Conservation (phyloP, 208 protist species). For the Wallacemonas sp. region DNA sequence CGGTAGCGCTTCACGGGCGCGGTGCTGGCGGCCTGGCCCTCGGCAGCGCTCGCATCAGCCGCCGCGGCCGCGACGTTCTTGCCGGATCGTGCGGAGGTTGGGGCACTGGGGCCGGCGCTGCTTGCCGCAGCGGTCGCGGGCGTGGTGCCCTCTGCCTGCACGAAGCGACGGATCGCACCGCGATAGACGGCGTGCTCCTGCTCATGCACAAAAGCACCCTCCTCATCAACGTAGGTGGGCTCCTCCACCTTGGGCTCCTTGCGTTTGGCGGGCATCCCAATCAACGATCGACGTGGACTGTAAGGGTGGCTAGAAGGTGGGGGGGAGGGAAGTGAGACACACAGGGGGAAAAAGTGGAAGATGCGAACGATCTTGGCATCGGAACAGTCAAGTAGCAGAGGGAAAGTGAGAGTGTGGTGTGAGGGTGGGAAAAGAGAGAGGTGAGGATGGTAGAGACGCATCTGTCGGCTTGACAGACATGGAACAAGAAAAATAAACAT, state of each 20-base stretch:
- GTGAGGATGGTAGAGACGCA: too few species aligned
- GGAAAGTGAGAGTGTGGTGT: too few species aligned
- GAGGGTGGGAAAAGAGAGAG: too few species aligned
- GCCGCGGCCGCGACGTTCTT: constrained; percentile 1
- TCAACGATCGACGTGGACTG: neutral
- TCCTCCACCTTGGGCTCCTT: constrained; percentile 79
- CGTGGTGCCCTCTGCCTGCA: neutral
- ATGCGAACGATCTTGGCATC: too few species aligned
- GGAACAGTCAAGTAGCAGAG: too few species aligned
- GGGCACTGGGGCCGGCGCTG: neutral
- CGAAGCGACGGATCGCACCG: constrained; percentile 63
- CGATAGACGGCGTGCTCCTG: constrained; percentile 55
- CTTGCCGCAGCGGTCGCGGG: neutral
- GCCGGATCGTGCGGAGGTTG: constrained; percentile 6
- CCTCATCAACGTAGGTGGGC: constrained; percentile 71
- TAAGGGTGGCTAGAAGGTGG: neutral
- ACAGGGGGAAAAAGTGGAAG: too few species aligned
- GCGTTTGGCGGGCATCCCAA: constrained; percentile 69
- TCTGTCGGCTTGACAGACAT: too few species aligned
- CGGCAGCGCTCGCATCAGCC: neutral
- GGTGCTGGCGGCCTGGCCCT: neutral
- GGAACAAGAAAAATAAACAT: neutral
- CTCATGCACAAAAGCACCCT: constrained; percentile 73
- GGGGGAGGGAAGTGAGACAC: neutral
- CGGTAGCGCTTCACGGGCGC: constrained; percentile 28